Evolutionary conservation across 345 rosid genomes (phyloP).

Genomic region (Hibiscus trionum): DNA sequence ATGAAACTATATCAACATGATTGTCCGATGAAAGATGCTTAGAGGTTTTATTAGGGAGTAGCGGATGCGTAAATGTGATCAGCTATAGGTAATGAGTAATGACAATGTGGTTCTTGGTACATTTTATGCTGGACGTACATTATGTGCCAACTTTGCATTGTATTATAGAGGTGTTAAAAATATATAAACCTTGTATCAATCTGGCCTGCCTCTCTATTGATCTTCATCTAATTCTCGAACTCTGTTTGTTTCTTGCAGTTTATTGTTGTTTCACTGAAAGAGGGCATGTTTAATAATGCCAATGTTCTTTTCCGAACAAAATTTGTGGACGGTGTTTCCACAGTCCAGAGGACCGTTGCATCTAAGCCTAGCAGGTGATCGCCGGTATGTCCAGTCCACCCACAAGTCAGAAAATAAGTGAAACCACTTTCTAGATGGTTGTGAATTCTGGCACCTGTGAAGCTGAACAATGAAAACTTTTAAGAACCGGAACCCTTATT

Average conservation of each 20-base stretch:
- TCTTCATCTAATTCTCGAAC: not conserved
- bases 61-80: not conserved
- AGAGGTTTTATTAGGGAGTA: not conserved
- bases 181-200: not conserved
- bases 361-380: constrained; percentile 47
- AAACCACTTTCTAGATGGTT: not conserved
- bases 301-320: constrained; percentile 84
- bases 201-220: not conserved
- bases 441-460: not conserved
- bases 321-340: constrained; percentile 87
- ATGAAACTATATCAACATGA: not conserved
- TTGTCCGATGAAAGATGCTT: not conserved
- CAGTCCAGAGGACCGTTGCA: constrained; percentile 78
- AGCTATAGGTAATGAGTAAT: too few species aligned
- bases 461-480: not conserved
- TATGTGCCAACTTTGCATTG: not conserved
- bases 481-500: not conserved
- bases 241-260: constrained; percentile 35
- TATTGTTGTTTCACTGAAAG: constrained; percentile 87
- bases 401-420: not conserved
- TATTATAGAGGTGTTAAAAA: not conserved
- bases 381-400: not conserved
- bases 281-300: constrained; percentile 97
- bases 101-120: not conserved
- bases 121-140: not conserved